Evolutionary conservation across 768 basidiomycete genomes (phyloP).

Genomic region (Amanita rubescens): DNA sequence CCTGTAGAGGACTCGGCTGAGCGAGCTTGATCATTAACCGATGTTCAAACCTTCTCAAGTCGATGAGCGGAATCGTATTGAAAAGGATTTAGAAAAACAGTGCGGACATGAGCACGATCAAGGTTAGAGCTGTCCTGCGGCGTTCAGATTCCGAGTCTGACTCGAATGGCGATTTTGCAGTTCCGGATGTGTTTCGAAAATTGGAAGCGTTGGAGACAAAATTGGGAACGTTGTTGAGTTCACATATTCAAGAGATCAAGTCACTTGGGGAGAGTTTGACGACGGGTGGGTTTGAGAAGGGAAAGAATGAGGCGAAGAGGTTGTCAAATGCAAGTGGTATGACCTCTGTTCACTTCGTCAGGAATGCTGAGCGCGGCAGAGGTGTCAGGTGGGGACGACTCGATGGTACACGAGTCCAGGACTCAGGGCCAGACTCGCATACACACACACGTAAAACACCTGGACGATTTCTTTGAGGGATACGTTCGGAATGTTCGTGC

Average conservation of each 20-base stretch:
- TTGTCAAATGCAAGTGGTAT: not conserved
- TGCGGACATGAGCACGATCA: no score
- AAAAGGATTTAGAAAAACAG: no score
- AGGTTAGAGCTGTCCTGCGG: no score
- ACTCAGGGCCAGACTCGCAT: constrained; percentile 5
- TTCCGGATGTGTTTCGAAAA: not conserved
- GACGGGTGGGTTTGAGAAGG: no score
- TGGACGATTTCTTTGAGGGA: constrained; percentile 20
- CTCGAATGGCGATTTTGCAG: not conserved
- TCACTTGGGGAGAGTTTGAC: not conserved
- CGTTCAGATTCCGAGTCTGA: not conserved
- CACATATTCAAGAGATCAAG: constrained; percentile 2
- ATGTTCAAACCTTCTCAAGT: no score
- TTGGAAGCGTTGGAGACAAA: not conserved
- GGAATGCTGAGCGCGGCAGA: not conserved
- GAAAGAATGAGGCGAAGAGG: not conserved
- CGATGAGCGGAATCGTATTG: no score
- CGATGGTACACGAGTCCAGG: not conserved
- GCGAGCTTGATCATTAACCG: no score
- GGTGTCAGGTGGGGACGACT: not conserved
- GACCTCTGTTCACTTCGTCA: not conserved
- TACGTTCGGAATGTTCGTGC: constrained; percentile 21
- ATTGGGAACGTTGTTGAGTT: not conserved
- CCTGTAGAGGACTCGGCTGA: no score
- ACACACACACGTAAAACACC: constrained; percentile 16